Evolutionary conservation across 257 asterid genomes (phyloP).

Genomic region (Haberlea rhodopensis): DNA sequence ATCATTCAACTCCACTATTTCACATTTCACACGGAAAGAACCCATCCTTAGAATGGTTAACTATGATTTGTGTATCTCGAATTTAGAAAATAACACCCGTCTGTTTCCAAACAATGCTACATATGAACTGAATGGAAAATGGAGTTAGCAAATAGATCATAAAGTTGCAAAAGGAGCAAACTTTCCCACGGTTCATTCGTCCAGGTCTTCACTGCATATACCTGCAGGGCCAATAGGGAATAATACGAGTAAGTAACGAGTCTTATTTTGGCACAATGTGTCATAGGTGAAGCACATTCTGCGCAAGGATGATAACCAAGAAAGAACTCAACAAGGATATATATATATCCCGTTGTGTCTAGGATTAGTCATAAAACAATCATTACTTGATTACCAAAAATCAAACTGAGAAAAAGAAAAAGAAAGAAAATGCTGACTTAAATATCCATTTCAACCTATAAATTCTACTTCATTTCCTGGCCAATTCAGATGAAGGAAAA

Average conservation of each 20-base stretch:
- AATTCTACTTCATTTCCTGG: neutral
- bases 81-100: constrained; percentile 18
- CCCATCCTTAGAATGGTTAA: constrained; percentile 42
- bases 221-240: constrained; percentile 26
- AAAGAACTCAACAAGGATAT: neutral
- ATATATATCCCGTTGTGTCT: neutral
- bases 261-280: constrained; percentile 6
- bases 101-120: constrained; percentile 19
- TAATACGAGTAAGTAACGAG: neutral
- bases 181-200: constrained; percentile 17
- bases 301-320: neutral
- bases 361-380: neutral
- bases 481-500: neutral
- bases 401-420: neutral
- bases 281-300: neutral
- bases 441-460: neutral
- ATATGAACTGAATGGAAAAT: constrained; percentile 2
- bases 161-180: constrained; percentile 4
- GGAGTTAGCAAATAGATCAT: constrained; percentile 1
- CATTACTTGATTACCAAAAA: constrained; percentile 1
- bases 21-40: constrained; percentile 53
- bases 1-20: constrained; percentile 66
- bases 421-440: neutral
- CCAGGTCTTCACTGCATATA: constrained; percentile 24
- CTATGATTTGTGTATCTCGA: constrained; percentile 17